Evolutionary conservation across 257 asterid genomes (phyloP).

Genomic region (Solanum chilense): DNA sequence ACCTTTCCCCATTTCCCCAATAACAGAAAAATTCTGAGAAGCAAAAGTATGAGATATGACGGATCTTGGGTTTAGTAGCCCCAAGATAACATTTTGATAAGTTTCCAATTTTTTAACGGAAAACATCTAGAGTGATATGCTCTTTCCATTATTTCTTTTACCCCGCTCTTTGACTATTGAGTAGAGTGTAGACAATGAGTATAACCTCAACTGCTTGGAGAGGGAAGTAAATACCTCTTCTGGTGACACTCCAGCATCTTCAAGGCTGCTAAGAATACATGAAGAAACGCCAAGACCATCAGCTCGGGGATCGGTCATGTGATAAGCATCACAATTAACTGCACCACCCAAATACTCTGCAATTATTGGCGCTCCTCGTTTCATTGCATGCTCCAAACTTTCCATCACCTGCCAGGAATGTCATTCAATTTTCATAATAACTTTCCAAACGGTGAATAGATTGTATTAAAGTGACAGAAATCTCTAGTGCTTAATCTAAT

Average conservation of each 20-base stretch:
- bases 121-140: not conserved
- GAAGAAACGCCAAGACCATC: constrained; percentile 97
- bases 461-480: not conserved
- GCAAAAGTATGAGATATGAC: not conserved
- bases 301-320: constrained; percentile 95
- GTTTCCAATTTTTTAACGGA: not conserved
- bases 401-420: constrained; percentile 69
- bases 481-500: not conserved
- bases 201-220: not conserved
- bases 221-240: constrained; percentile 57
- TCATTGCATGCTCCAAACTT: constrained; percentile 91
- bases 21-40: not conserved
- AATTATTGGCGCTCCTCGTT: constrained; percentile 78
- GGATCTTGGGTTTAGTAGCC: not conserved
- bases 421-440: not conserved
- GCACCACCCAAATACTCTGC: constrained; percentile 98
- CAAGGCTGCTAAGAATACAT: constrained; percentile 63
- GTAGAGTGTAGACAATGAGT: not conserved
- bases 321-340: constrained; percentile 89
- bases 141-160: not conserved
- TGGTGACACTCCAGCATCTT: constrained; percentile 85
- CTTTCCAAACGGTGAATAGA: not conserved
- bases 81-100: not conserved
- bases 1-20: not conserved
- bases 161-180: not conserved